These are phyloP conservation scores for Penicillium crystallinum DNA, from an alignment of 495 filamentous ascomycete species.

Conservation along the genomic window DNA sequence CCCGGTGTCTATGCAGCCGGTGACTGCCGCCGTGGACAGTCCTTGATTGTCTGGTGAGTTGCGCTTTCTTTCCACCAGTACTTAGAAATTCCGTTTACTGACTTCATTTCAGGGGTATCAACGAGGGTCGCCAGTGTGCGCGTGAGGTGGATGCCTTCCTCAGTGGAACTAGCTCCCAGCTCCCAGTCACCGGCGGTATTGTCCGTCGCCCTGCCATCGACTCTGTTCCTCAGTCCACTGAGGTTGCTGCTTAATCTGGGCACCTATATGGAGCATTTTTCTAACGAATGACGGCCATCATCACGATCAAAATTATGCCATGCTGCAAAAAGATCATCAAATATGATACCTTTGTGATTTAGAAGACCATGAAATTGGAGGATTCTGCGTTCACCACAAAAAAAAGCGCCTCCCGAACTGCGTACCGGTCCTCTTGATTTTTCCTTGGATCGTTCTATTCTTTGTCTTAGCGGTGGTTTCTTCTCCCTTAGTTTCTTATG, in stretches of 20 bases:
- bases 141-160: slow-evolving; percentile 93
- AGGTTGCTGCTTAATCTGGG: slow-evolving; percentile 24
- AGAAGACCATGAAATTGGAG: background rate
- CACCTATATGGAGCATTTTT: background rate
- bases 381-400: background rate
- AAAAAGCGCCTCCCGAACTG: slow-evolving; percentile 1
- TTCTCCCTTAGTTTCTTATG: too few relatives aligned
- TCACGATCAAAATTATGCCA: slow-evolving; percentile 2
- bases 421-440: background rate
- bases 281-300: slow-evolving; percentile 13
- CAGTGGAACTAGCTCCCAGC: slow-evolving; percentile 63
- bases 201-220: slow-evolving; percentile 69
- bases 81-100: slow-evolving; percentile 1
- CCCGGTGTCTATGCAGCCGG: slow-evolving; percentile 91
- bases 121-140: slow-evolving; percentile 91
- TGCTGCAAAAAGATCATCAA: slow-evolving; percentile 1
- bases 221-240: slow-evolving; percentile 32
- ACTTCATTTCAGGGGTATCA: slow-evolving; percentile 74
- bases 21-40: slow-evolving; percentile 95
- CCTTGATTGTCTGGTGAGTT: slow-evolving; percentile 93
- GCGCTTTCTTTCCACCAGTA: background rate
- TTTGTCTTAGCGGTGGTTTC: slow-evolving; percentile 8
- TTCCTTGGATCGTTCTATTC: slow-evolving; percentile 2
- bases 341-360: slow-evolving; percentile 1
- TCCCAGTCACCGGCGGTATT: slow-evolving; percentile 94